phyloP scores from a whole-genome alignment of 371 early-diverging fungal genomes.

The Basidiobolus meristosporus region DNA sequence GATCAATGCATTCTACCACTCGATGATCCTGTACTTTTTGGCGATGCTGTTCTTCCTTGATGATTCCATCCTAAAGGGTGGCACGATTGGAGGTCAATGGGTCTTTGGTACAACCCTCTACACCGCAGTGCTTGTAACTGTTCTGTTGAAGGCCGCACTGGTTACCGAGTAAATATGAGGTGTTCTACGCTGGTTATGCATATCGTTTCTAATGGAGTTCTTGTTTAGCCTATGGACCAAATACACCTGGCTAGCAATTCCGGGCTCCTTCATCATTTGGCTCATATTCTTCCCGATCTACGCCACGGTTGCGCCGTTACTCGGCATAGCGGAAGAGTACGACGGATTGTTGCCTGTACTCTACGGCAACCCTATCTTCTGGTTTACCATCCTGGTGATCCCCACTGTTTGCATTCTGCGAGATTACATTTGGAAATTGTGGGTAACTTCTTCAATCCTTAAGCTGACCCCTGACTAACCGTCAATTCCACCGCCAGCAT shows the following conservation, averaged over 20 bases:
- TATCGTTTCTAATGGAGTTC: too few relatives aligned
- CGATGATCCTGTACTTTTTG: constrained; percentile 19
- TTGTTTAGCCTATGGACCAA: constrained; percentile 70
- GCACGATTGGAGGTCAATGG: constrained; percentile 56
- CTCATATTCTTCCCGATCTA: constrained; percentile 73
- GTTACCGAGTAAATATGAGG: too few relatives aligned
- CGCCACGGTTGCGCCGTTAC: constrained; percentile 48
- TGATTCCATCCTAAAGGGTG: constrained; percentile 36
- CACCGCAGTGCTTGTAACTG: constrained; percentile 57
- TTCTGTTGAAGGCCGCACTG: constrained; percentile 64
- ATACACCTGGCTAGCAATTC: constrained; percentile 59
- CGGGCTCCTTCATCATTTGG: constrained; percentile 80
- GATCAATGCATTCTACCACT: constrained; percentile 84
- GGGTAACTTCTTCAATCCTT: too few relatives aligned
- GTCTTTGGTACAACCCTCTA: constrained; percentile 57
- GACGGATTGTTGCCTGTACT: constrained; percentile 52
- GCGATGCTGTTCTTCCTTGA: constrained; percentile 18
- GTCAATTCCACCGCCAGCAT: too few relatives aligned
- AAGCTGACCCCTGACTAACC: too few relatives aligned
- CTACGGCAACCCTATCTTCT: constrained; percentile 65
- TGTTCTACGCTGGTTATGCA: too few relatives aligned
- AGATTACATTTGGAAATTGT: constrained; percentile 88
- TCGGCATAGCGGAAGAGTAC: constrained; percentile 64
- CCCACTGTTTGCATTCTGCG: constrained; percentile 65
- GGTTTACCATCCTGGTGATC: constrained; percentile 64